Base-by-base conservation (phyloP, 495 filamentous ascomycete species). In the Pyrenula aspistea region DNA sequence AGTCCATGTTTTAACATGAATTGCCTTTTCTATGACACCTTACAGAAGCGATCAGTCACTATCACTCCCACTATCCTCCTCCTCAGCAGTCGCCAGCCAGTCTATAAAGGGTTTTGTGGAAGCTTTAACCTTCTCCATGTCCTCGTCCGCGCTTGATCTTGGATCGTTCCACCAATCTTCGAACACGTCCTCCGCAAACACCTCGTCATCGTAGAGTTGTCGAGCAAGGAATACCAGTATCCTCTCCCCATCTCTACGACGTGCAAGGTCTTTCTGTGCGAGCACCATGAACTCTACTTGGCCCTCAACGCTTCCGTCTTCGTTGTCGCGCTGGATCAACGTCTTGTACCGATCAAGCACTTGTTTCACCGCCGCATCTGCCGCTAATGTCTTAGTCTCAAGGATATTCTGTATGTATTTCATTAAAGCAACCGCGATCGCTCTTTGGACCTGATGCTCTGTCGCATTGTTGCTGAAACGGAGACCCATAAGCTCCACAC, bases 391-490 rank as follows among this genome's bases (percentile, higher is more conserved):
- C 23, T 82, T 82, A 2, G 71, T 66, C 56, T 81, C 82, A 53
- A 86, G 78, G 22, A 96, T 75, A 61, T 89, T 83, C 1, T 83
- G 74, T 36, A 93, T 84, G 48, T 87, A 85, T 60, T 86, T 87
- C 66, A 88, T 86, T 65, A 97, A 91, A 0, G 90, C 88, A 21
- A 83, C 81, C 4, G 86, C 88, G 24, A 96, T 82, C 2, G 93
- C 89, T 2, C 85, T 86, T 22, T 92, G 88, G 58, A 96, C 87
- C 67, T 91, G 84, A 62, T 84, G 77, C 60, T 95, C 91, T 1
- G 86, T 88, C 3, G 93, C 94, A 65, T 99, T 90, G 59, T 85
- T 86, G 22, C 83, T 86, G 71, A 99, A 87, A 3, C 91, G 83
- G 36, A 96, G 78, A 61, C 87, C 85, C 71, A 86, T 93, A 49